Evolutionary conservation across 768 basidiomycete genomes (phyloP).

Genomic region (Boletellus ananiceps): DNA sequence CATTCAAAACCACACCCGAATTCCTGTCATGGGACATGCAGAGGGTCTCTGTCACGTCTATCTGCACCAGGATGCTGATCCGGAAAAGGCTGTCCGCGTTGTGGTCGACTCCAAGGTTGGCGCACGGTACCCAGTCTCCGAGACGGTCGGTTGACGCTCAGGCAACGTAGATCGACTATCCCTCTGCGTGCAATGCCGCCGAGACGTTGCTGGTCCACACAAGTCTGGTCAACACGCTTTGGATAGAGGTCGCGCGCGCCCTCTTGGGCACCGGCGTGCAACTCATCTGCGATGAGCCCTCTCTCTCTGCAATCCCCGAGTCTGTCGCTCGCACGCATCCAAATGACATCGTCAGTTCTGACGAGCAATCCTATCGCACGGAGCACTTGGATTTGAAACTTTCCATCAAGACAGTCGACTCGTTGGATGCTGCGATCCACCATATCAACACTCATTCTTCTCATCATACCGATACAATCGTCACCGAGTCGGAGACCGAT

Average conservation of each 20-base stretch:
- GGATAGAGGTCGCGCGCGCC: constrained; percentile 74
- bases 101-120: constrained; percentile 88
- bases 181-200: constrained; percentile 90
- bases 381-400: constrained; percentile 87
- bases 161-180: constrained; percentile 71
- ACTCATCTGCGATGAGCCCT: constrained; percentile 71
- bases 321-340: constrained; percentile 35
- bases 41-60: constrained; percentile 93
- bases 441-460: constrained; percentile 94
- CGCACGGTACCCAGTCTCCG: neutral
- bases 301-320: constrained; percentile 53
- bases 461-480: constrained; percentile 91
- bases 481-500: constrained; percentile 71
- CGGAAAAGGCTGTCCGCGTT: constrained; percentile 75
- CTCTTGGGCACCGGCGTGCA: constrained; percentile 67
- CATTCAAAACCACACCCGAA: constrained; percentile 87
- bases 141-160: neutral
- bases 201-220: constrained; percentile 89
- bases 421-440: constrained; percentile 67
- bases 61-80: constrained; percentile 77
- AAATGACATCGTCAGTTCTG: constrained; percentile 48
- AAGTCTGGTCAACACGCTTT: constrained; percentile 63
- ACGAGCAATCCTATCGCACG: constrained; percentile 66
- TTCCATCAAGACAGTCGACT: constrained; percentile 72
- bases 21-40: constrained; percentile 98